phyloP scores from a whole-genome alignment of 306 rosid species.

The Quercus mongolica region DNA sequence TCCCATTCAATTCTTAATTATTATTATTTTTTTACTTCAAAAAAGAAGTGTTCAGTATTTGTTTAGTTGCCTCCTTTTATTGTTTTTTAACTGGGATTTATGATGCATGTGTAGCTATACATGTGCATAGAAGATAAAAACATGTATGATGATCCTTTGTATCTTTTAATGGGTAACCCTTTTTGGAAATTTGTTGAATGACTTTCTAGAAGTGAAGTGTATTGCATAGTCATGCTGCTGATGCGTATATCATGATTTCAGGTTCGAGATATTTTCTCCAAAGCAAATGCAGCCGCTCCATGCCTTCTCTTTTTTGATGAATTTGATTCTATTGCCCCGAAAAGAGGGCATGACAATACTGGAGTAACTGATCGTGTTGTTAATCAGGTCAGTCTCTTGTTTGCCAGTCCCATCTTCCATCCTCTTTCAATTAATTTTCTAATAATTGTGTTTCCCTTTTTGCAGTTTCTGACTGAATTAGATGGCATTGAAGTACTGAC shows the following conservation, averaged over 20 bases:
- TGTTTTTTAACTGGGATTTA: neutral
- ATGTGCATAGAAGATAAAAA: neutral
- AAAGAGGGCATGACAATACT: slow-evolving; percentile 98
- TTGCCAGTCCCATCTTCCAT: slow-evolving; percentile 6
- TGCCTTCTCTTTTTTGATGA: slow-evolving; percentile 95
- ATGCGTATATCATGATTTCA: slow-evolving; percentile 39
- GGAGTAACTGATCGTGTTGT: slow-evolving; percentile 99
- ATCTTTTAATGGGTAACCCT: neutral
- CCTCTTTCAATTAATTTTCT: slow-evolving; percentile 12
- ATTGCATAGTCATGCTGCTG: neutral
- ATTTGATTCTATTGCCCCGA: slow-evolving; percentile 97
- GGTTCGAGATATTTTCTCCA: slow-evolving; percentile 95
- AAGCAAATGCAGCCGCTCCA: slow-evolving; percentile 96
- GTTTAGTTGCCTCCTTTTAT: neutral
- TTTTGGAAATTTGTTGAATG: neutral
- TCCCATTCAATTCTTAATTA: neutral
- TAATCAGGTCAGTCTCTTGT: slow-evolving; percentile 65
- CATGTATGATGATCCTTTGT: neutral
- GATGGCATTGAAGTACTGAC: slow-evolving; percentile 94
- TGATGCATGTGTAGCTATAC: neutral
- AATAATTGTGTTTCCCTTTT: slow-evolving; percentile 30
- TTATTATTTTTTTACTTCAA: neutral
- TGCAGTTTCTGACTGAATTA: slow-evolving; percentile 90
- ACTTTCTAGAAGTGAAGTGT: neutral
- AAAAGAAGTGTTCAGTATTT: neutral